Evolutionary conservation across 2,329 filamentous ascomycete species (phyloP).

Genomic region (Colletotrichum costaricense): DNA sequence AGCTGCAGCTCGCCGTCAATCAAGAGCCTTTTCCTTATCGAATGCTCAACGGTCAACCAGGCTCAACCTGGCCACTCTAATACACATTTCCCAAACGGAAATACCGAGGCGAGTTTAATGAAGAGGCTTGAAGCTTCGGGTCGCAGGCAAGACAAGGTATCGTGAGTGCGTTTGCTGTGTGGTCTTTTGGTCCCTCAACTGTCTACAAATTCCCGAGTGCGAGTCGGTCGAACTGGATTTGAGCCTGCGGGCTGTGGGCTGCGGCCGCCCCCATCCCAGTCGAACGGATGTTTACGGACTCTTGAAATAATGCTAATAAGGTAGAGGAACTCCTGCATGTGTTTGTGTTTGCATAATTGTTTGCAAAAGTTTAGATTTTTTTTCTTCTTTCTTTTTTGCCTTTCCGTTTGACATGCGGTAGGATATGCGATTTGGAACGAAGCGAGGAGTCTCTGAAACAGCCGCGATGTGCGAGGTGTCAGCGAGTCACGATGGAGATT

Average conservation of each 20-base stretch:
- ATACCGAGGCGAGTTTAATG: not conserved
- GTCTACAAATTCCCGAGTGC: constrained; percentile 5
- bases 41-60: not conserved
- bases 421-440: constrained; percentile 12
- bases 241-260: not conserved
- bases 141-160: not conserved
- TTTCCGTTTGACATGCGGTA: constrained; percentile 13
- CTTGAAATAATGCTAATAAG: not conserved
- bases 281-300: not conserved
- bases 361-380: not conserved
- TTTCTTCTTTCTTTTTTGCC: not conserved
- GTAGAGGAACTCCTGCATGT: not conserved
- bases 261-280: not conserved
- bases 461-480: constrained; percentile 14
- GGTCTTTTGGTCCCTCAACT: not conserved
- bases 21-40: not conserved
- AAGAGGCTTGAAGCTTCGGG: constrained; percentile 6
- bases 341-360: not conserved
- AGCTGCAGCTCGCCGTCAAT: not conserved
- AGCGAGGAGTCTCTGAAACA: constrained; percentile 30
- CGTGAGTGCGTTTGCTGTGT: not conserved
- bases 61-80: not conserved
- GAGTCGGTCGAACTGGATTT: not conserved
- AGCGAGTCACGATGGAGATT: not conserved
- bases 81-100: not conserved